A percentile compares a stretch with the other conserved stretches of the same genome.
These are phyloP conservation scores for Ambispora gerdemannii DNA, from an alignment of 192 early-diverging fungal species.

Conservation along the genomic window DNA sequence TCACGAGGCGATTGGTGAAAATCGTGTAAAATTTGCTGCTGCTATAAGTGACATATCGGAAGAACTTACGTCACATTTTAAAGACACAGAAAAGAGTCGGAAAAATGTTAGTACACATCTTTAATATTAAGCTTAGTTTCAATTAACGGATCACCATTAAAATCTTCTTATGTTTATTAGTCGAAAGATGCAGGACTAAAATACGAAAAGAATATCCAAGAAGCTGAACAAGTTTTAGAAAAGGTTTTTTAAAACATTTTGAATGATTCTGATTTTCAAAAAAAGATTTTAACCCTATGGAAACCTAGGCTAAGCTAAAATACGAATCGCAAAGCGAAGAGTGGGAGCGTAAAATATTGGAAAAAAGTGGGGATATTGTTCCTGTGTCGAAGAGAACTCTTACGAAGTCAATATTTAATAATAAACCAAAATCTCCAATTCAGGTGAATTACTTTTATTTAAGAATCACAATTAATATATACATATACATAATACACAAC, in stretches of 20 bases:
- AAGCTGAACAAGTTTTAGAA: constrained; percentile 76
- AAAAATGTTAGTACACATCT: constrained; percentile 57
- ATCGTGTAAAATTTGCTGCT: constrained; percentile 71
- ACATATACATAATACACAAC: too few species aligned
- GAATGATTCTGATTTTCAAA: background rate
- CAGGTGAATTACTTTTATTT: constrained; percentile 48
- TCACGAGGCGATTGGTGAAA: constrained; percentile 81
- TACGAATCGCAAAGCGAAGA: constrained; percentile 80
- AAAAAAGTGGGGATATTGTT: constrained; percentile 44
- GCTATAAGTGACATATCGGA: constrained; percentile 75
- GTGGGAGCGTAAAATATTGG: constrained; percentile 76
- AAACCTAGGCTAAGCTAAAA: constrained; percentile 60
- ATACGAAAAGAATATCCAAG: constrained; percentile 72
- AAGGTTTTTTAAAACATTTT: constrained; percentile 54
- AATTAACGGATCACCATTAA: background rate
- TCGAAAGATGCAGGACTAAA: constrained; percentile 78
- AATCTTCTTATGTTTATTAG: constrained; percentile 33
- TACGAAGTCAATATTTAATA: constrained; percentile 47
- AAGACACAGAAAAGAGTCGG: constrained; percentile 74
- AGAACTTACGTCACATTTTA: constrained; percentile 65
- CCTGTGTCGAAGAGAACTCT: constrained; percentile 43
- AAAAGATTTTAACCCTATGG: too few species aligned
- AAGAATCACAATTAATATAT: too few species aligned
- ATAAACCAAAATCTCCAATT: constrained; percentile 50
- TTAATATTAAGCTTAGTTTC: background rate